These are phyloP conservation scores for Craspedostauros australis DNA, from an alignment of 108 stramenopile species.

Conservation along the genomic window DNA sequence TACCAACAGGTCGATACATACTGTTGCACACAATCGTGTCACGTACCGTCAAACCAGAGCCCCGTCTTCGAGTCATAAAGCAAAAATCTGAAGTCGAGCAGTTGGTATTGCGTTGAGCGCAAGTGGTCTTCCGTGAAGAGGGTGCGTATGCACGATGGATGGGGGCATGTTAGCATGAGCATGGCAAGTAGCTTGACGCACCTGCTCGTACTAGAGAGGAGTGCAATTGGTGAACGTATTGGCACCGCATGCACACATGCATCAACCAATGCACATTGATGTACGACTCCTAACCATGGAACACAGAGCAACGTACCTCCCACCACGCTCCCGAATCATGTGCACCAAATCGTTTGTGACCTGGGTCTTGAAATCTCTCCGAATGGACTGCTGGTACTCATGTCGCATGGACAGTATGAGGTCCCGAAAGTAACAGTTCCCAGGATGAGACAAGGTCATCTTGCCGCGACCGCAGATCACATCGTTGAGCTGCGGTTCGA, in stretches of 20 bases:
- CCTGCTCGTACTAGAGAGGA: too few species aligned
- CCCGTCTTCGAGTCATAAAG: slow-evolving; percentile 25
- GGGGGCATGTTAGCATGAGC: too few species aligned
- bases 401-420: slow-evolving; percentile 16
- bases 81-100: slow-evolving; percentile 40
- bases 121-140: too few species aligned
- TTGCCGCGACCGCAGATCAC: slow-evolving; percentile 38
- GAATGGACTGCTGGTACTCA: slow-evolving; percentile 26
- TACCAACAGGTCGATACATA: too few species aligned
- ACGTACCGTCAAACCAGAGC: too few species aligned
- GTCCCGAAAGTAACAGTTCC: slow-evolving; percentile 34
- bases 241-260: background rate
- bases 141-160: too few species aligned
- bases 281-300: too few species aligned
- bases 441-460: slow-evolving; percentile 22
- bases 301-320: slow-evolving; percentile 1
- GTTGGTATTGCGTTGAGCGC: too few species aligned
- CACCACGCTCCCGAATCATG: slow-evolving; percentile 10
- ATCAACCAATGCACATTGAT: background rate
- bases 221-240: too few species aligned
- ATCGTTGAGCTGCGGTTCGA: slow-evolving; percentile 14
- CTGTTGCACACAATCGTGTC: too few species aligned
- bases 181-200: too few species aligned
- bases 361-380: slow-evolving; percentile 35
- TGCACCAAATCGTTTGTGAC: slow-evolving; percentile 33